phyloP scores from a whole-genome alignment of 306 rosid species.

The Cicer judaicum region DNA sequence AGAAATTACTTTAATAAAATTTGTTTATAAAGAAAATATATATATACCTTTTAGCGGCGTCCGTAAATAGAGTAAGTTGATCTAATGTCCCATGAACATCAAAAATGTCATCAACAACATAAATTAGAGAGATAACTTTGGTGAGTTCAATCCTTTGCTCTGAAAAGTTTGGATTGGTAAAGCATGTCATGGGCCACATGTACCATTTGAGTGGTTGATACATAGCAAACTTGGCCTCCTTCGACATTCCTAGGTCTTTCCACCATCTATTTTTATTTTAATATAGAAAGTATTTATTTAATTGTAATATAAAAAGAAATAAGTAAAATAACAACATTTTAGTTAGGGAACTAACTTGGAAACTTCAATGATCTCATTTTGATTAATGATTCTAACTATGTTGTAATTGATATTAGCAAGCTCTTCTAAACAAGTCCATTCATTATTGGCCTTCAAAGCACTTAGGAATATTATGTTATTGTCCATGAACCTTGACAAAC shows the following conservation, averaged over 20 bases:
- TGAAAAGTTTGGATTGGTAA: slow-evolving; percentile 56
- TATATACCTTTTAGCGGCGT: slow-evolving; percentile 53
- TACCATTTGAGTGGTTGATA: slow-evolving; percentile 72
- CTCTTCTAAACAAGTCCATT: slow-evolving; percentile 45
- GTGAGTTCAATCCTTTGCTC: slow-evolving; percentile 63
- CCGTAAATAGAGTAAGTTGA: slow-evolving; percentile 54
- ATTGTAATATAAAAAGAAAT: no score
- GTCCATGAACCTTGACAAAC: slow-evolving; percentile 50
- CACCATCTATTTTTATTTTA: slow-evolving; percentile 55
- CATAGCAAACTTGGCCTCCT: slow-evolving; percentile 43
- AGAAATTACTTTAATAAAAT: no score
- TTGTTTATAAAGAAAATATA: no score
- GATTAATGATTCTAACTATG: slow-evolving; percentile 41
- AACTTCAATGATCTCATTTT: slow-evolving; percentile 45
- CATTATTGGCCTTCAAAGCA: slow-evolving; percentile 23
- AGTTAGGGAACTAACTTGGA: slow-evolving; percentile 41
- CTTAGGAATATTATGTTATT: background rate
- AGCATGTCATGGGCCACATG: slow-evolving; percentile 62
- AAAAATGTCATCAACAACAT: slow-evolving; percentile 65
- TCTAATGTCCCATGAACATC: slow-evolving; percentile 58
- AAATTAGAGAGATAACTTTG: slow-evolving; percentile 60
- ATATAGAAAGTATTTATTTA: no score
- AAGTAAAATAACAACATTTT: background rate
- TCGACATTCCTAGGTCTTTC: slow-evolving; percentile 51
- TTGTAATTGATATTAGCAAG: slow-evolving; percentile 45